Percentiles rank a stretch among this genome's conserved stretches.
phyloP scores from a whole-genome alignment of 2,329 filamentous ascomycete genomes.

The Bipolaris oryzae region DNA sequence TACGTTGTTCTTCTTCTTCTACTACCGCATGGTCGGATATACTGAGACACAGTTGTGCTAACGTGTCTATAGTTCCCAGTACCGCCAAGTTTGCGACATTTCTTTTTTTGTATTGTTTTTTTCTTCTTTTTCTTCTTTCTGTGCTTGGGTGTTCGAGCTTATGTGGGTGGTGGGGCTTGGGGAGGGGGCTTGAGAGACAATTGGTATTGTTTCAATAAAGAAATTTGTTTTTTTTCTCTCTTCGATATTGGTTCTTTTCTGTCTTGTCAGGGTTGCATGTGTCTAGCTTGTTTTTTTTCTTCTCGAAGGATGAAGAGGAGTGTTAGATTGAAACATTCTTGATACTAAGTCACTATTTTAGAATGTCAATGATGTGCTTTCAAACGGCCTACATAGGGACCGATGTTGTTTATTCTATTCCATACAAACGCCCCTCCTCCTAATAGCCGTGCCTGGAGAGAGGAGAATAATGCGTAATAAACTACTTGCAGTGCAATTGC shows the following conservation, averaged over 20 bases:
- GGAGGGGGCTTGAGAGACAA: too few species aligned
- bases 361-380: not conserved
- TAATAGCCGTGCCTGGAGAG: not conserved
- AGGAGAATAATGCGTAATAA: not conserved
- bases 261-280: not conserved
- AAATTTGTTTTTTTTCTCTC: conserved; percentile 15
- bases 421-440: too few species aligned
- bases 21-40: too few species aligned
- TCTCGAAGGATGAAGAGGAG: too few species aligned
- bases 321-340: not conserved
- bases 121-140: not conserved
- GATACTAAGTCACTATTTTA: not conserved
- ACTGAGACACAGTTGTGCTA: conserved; percentile 23
- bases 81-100: conserved; percentile 28
- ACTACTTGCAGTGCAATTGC: not conserved
- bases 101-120: conserved; percentile 15
- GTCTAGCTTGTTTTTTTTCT: not conserved
- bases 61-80: conserved; percentile 33
- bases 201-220: too few species aligned
- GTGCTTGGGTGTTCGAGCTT: too few species aligned
- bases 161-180: too few species aligned
- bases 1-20: conserved; percentile 15
- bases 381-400: not conserved
- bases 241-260: not conserved
- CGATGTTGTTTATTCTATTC: not conserved